Evolutionary conservation across 306 rosid genomes (phyloP), one percentile per base, ranked within the genome.

Genomic region (Cucurbita ficifolia): DNA sequence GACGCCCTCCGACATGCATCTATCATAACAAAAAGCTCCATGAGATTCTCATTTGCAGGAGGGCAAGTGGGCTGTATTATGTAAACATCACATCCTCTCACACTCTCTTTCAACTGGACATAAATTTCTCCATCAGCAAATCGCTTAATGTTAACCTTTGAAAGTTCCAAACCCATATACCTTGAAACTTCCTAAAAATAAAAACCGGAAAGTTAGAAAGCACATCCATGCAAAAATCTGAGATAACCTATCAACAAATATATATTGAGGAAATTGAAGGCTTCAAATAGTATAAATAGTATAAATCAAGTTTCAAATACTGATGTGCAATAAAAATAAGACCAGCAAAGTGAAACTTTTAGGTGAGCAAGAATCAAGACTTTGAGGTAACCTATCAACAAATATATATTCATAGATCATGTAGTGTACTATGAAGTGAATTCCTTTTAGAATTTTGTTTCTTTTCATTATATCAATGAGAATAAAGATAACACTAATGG

Each of bases 1-100:
- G 99, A 94, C 0, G 99, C 99, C 76, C 99, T 85, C 57, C 99
- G 84, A 78, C 97, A 91, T 62, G 99, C 99, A 86, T 94, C 97
- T 62, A 91, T 85, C 97, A 94, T 86, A 68, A 94, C 78, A 52
- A 83, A 73, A 75, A 94, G 92, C 86, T 94, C 99, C 96, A 94
- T 94, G 73, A 94, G 82, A 83, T 94, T 89, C 86, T 94, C 99
- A 78, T 94, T 94, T 16, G 96, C 97, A 76, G 97, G 97, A 73
- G 97, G 96, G 76, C 92, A 81, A 16, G 97, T 94, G 48, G 99
- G 96, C 80, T 91, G 99, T 68, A 94, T 61, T 70, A 94, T 86
- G 77, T 82, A 94, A 10, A 94, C 95, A 75, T 94, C 85, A 78
- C 97, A 89, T 29, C 99, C 99, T 80, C 99, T 84, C 73, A 94